phyloP scores from a whole-genome alignment of 169 alveolate genomes.

The Theileria sp. region DNA sequence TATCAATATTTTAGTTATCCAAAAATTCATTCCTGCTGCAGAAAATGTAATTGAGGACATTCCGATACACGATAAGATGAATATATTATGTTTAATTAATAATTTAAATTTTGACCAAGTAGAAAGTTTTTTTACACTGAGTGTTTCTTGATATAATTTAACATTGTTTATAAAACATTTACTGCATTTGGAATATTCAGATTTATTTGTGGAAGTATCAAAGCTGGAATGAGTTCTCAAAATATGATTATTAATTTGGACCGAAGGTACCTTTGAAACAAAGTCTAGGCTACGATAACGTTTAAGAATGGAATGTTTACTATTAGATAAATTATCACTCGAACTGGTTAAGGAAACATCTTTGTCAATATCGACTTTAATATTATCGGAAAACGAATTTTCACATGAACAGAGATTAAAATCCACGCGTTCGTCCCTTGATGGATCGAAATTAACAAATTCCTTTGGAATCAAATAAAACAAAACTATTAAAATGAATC shows the following conservation, averaged over 20 bases:
- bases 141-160: not conserved
- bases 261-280: not conserved
- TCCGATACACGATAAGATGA: slow-evolving; percentile 72
- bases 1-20: slow-evolving; percentile 84
- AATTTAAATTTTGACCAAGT: slow-evolving; percentile 65
- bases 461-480: slow-evolving; percentile 30
- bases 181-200: not conserved
- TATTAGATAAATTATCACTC: not conserved
- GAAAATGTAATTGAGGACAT: slow-evolving; percentile 72
- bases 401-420: not conserved
- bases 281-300: no score
- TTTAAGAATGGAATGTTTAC: not conserved
- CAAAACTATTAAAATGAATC: slow-evolving; percentile 1
- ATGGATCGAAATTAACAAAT: slow-evolving; percentile 27
- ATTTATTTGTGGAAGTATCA: not conserved
- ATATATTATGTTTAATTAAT: slow-evolving; percentile 68
- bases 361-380: not conserved
- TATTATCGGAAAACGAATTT: not conserved
- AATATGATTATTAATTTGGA: no score
- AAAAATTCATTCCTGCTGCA: slow-evolving; percentile 84
- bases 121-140: slow-evolving; percentile 23
- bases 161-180: not conserved
- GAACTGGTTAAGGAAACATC: not conserved
- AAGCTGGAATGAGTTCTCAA: not conserved
- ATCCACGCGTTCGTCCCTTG: not conserved